Evolutionary conservation across 495 filamentous ascomycete genomes (phyloP), one percentile per base, ranked within the genome.

Genomic region (Rostrohypoxylon terebratum): DNA sequence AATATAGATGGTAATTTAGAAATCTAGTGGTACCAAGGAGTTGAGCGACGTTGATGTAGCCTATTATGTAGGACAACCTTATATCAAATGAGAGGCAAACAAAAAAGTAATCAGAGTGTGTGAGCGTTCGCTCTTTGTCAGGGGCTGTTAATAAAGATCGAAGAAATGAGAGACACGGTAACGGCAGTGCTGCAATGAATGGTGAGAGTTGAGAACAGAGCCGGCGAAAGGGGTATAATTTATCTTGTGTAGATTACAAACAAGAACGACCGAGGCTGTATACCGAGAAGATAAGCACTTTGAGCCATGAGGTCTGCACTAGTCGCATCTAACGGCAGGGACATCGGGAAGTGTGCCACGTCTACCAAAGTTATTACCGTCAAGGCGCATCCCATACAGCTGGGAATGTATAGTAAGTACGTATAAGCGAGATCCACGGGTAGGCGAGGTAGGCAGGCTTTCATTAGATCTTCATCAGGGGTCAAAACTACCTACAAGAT

Each of bases 341-440:
- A 47, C 21, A 58, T 77, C 74, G 74, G 74, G 71, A 77, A 66
- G 54, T 74, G 40, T 55, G 40, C 1, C 50, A 36, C 18, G 16
- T 50, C 62, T 40, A 57, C 42, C n/a, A 59, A n/a, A 53, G 40
- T 20, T n/a, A 16, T 51, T 59, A 69, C 64, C 34, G 33, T 66
- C 38, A 31, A 55, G 11, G 42, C 13, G 21, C 44, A 61, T 34
- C 21, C 23, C 25, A 23, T 53, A 34, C 18, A 45, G 28, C 28
- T 28, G 28, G 28, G 28, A 28, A 28, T 28, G 28, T 28, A 28
- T 28, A 28, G n/a, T 14, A 34, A 44, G 44, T 6, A 23, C 42
- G 14, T 55, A 23, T 23, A 51, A 28, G 47, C 25, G 11, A 28
- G 28, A 5, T 28, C 28, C 28, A 28, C 28, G 28, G 28, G 28